phyloP scores from a whole-genome alignment of 345 rosid species.

The Citrus glauca region DNA sequence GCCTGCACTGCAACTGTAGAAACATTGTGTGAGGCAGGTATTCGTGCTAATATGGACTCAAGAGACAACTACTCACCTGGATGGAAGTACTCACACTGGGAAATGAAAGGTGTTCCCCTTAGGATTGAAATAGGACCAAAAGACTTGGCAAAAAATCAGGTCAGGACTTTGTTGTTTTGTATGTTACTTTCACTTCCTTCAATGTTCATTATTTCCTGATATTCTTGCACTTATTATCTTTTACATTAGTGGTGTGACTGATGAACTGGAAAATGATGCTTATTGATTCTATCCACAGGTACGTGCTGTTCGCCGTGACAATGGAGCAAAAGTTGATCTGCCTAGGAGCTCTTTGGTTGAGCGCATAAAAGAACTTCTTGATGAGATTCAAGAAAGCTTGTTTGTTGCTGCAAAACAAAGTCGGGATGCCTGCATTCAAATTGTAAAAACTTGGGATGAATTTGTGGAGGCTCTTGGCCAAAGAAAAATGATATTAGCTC shows the following conservation, averaged over 20 bases:
- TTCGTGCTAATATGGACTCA: slow-evolving; percentile 69
- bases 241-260: not conserved
- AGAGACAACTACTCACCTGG: slow-evolving; percentile 96
- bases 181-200: slow-evolving; percentile 2
- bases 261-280: not conserved
- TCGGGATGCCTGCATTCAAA: slow-evolving; percentile 70
- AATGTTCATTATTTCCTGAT: not conserved
- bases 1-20: slow-evolving; percentile 78
- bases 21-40: slow-evolving; percentile 62
- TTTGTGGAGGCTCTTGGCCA: slow-evolving; percentile 66
- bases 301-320: slow-evolving; percentile 86
- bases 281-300: slow-evolving; percentile 44
- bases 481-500: slow-evolving; percentile 89
- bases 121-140: slow-evolving; percentile 97
- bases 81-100: slow-evolving; percentile 99
- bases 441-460: slow-evolving; percentile 78
- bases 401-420: slow-evolving; percentile 63
- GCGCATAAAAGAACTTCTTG: slow-evolving; percentile 51
- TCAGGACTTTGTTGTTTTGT: slow-evolving; percentile 11
- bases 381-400: slow-evolving; percentile 62
- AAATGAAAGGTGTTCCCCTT: slow-evolving; percentile 94
- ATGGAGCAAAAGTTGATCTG: slow-evolving; percentile 60
- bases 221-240: slow-evolving; percentile 3
- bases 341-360: slow-evolving; percentile 56
- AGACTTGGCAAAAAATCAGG: slow-evolving; percentile 84